Evolutionary conservation across 805 yeast species (phyloP).

Genomic region (Cyberlindnera saturnus): DNA sequence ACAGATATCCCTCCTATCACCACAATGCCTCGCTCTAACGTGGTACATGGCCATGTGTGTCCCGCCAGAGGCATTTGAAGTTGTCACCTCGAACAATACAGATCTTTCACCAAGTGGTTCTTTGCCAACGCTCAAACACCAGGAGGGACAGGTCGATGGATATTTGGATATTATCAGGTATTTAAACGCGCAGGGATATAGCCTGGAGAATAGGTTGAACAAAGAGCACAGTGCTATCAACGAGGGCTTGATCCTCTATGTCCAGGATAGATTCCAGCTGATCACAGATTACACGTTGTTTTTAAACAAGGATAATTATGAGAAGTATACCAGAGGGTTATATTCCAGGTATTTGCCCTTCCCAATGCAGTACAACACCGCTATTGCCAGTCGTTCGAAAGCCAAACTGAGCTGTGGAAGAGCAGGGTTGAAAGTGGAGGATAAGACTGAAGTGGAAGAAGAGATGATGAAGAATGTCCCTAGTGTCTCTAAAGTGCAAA

Average conservation of each 20-base stretch:
- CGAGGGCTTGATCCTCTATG: constrained; percentile 37
- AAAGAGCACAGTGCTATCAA: constrained; percentile 33
- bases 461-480: constrained; percentile 25
- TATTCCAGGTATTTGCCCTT: constrained; percentile 53
- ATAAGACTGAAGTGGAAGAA: constrained; percentile 22
- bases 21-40: constrained; percentile 43
- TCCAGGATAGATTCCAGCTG: constrained; percentile 35
- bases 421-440: constrained; percentile 29
- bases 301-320: constrained; percentile 53
- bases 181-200: constrained; percentile 15
- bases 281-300: constrained; percentile 54
- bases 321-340: constrained; percentile 47
- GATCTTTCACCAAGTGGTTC: constrained; percentile 42
- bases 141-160: constrained; percentile 30
- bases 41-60: constrained; percentile 33
- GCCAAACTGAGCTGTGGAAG: constrained; percentile 28
- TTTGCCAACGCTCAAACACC: constrained; percentile 40
- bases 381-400: constrained; percentile 35
- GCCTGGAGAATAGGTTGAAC: constrained; percentile 6
- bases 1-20: constrained; percentile 39
- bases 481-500: constrained; percentile 47
- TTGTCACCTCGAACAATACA: constrained; percentile 55
- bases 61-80: constrained; percentile 19
- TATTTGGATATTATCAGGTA: constrained; percentile 33
- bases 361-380: constrained; percentile 72